Conservation (phyloP, 192 early-diverging fungal species). For the Coemansia furcata region DNA sequence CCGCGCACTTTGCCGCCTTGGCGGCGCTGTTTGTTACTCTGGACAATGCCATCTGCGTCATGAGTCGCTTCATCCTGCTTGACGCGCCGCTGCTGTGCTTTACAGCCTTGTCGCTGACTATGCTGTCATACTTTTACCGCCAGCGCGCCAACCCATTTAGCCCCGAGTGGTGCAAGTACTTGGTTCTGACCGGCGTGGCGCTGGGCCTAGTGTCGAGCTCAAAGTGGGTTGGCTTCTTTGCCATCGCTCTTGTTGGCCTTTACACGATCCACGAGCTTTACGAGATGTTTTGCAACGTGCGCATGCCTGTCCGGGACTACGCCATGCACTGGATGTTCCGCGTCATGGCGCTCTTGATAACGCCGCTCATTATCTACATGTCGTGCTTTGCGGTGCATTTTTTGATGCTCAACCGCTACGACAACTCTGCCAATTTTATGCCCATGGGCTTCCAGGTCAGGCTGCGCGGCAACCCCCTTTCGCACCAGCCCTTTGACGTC, state of each 20-base stretch:
- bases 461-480: constrained; percentile 39
- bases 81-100: constrained; percentile 94
- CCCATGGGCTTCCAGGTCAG: constrained; percentile 42
- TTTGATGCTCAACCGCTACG: constrained; percentile 65
- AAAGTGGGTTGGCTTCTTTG: constrained; percentile 98
- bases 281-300: constrained; percentile 46
- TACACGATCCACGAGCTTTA: constrained; percentile 43
- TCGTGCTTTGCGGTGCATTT: constrained; percentile 86
- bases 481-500: constrained; percentile 45
- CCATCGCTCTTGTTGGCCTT: constrained; percentile 64
- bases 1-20: constrained; percentile 61
- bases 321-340: constrained; percentile 82
- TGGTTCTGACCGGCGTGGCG: constrained; percentile 80
- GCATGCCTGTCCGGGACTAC: constrained; percentile 61
- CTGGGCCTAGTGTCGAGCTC: constrained; percentile 82
- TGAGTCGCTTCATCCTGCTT: constrained; percentile 91
- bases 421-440: constrained; percentile 51
- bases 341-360: constrained; percentile 72
- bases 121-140: constrained; percentile 73
- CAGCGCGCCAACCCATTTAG: constrained; percentile 71
- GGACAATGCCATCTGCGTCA: constrained; percentile 61
- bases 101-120: constrained; percentile 67
- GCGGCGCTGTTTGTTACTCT: constrained; percentile 76
- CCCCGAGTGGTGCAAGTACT: constrained; percentile 82
- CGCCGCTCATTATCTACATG: constrained; percentile 81